Conservation (phyloP, 2,329 filamentous ascomycete genomes). For the Colletotrichum neosansevieriae region DNA sequence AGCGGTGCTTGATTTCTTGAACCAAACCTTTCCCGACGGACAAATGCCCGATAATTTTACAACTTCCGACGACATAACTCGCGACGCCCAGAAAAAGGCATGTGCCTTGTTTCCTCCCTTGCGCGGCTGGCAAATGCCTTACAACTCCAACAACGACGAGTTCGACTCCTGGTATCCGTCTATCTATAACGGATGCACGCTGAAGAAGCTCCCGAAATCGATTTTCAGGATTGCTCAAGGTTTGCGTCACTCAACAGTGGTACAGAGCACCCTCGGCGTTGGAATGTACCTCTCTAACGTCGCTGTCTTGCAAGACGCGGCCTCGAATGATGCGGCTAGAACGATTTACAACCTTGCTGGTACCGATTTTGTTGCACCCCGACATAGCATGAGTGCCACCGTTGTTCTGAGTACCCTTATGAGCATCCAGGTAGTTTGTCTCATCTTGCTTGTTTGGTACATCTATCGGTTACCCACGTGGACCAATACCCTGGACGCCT, state of each 20-base stretch:
- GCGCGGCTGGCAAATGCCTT: slow-evolving; percentile 31
- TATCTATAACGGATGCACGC: slow-evolving; percentile 30
- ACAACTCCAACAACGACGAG: slow-evolving; percentile 35
- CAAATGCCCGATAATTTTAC: slow-evolving; percentile 9
- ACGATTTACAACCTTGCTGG: slow-evolving; percentile 36
- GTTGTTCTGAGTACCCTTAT: slow-evolving; percentile 31
- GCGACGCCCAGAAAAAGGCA: slow-evolving; percentile 2
- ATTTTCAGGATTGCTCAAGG: slow-evolving; percentile 33
- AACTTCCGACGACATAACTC: background rate
- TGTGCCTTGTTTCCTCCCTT: slow-evolving; percentile 29
- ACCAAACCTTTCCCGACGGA: slow-evolving; percentile 23
- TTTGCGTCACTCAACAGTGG: slow-evolving; percentile 25
- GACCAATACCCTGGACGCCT: slow-evolving; percentile 36
- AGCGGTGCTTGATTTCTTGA: slow-evolving; percentile 24
- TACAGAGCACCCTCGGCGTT: slow-evolving; percentile 35
- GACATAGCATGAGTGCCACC: slow-evolving; percentile 10
- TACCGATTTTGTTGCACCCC: slow-evolving; percentile 20
- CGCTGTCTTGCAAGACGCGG: slow-evolving; percentile 31
- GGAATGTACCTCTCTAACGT: slow-evolving; percentile 38
- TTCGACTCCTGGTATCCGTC: slow-evolving; percentile 35
- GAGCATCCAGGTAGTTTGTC: slow-evolving; percentile 27
- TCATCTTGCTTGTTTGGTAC: slow-evolving; percentile 31
- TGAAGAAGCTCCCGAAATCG: slow-evolving; percentile 27
- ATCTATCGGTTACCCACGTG: slow-evolving; percentile 38
- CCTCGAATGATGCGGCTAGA: slow-evolving; percentile 34